These are phyloP conservation scores for Tephrocybe rancida DNA, from an alignment of 768 basidiomycete genomes.

Conservation along the genomic window DNA sequence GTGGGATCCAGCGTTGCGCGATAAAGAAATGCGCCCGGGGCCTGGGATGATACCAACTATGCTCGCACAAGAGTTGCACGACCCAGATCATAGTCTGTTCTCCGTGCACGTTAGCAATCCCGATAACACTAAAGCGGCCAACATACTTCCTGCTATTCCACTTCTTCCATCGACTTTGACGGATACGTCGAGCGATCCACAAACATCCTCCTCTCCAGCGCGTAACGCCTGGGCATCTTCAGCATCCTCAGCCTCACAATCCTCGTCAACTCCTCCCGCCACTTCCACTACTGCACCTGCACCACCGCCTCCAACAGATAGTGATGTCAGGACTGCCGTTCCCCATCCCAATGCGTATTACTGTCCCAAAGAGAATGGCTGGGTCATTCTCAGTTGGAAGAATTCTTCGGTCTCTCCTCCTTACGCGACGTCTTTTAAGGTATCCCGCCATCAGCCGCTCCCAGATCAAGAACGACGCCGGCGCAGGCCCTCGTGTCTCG, in stretches of 20 bases:
- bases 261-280: conserved; percentile 1
- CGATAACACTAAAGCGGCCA: conserved; percentile 17
- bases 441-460: conserved; percentile 42
- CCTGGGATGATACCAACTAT: conserved; percentile 70
- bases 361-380: conserved; percentile 80
- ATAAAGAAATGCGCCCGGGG: conserved; percentile 57
- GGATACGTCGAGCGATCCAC: not conserved
- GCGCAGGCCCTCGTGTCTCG: conserved; percentile 52
- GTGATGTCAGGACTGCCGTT: conserved; percentile 67
- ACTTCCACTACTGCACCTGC: conserved; percentile 16
- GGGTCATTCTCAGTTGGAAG: conserved; percentile 77
- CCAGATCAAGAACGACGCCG: conserved; percentile 59
- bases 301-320: conserved; percentile 51
- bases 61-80: conserved; percentile 67
- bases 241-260: too few relatives aligned
- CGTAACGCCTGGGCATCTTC: conserved; percentile 8
- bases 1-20: conserved; percentile 62
- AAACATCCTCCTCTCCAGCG: conserved; percentile 1
- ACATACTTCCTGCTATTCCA: not conserved
- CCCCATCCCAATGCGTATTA: conserved; percentile 87
- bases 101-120: conserved; percentile 49
- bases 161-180: not conserved
- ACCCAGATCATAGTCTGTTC: conserved; percentile 73
- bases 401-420: conserved; percentile 63
- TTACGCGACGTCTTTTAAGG: conserved; percentile 55